Evolutionary conservation across 164 flowering plant genomes (phyloP).

Genomic region (Piper betle): DNA sequence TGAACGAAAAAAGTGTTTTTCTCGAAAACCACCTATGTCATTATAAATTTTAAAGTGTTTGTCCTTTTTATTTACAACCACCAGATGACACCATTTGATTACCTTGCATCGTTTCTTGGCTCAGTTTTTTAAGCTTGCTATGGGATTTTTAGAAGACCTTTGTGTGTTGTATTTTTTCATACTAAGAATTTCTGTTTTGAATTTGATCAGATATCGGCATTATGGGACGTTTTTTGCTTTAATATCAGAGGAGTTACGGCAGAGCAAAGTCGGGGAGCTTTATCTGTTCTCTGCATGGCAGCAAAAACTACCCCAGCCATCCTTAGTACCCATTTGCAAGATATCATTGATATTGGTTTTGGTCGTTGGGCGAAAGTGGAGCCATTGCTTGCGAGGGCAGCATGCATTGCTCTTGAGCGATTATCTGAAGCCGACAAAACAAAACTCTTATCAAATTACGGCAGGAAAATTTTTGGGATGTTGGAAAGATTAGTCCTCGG

Average conservation of each 20-base stretch:
- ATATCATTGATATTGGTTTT: constrained; percentile 90
- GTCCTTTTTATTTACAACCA: background rate
- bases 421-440: constrained; percentile 69
- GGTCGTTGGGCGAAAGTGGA: constrained; percentile 97
- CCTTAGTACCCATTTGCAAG: constrained; percentile 74
- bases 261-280: constrained; percentile 93
- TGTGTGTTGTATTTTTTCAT: background rate
- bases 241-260: constrained; percentile 76
- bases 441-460: constrained; percentile 45
- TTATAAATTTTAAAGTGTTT: too few species aligned
- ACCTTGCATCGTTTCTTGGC: background rate
- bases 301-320: constrained; percentile 63
- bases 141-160: background rate
- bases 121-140: background rate
- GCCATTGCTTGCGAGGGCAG: constrained; percentile 85
- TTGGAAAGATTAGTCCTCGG: constrained; percentile 63
- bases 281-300: constrained; percentile 88
- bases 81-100: background rate
- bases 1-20: too few species aligned
- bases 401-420: constrained; percentile 82
- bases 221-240: constrained; percentile 97
- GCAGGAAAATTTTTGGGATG: constrained; percentile 57
- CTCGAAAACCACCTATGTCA: too few species aligned
- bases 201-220: constrained; percentile 56
- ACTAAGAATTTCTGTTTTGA: background rate